These are phyloP conservation scores for Pythium plurisporium DNA, from an alignment of 352 stramenopile genomes.

Conservation along the genomic window DNA sequence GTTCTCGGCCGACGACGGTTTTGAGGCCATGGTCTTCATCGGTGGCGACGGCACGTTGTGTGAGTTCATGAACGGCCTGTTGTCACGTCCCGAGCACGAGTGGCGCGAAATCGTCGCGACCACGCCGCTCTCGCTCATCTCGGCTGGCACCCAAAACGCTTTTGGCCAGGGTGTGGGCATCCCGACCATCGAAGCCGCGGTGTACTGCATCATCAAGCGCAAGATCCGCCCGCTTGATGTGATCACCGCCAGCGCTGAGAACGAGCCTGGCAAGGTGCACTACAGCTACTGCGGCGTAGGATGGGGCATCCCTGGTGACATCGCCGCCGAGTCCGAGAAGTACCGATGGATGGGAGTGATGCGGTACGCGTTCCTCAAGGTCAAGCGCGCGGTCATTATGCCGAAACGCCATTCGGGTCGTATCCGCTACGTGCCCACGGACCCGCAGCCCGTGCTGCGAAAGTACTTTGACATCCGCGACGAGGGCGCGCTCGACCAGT, in stretches of 20 bases:
- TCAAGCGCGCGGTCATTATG: constrained; percentile 55
- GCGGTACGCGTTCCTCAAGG: constrained; percentile 74
- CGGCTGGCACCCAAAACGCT: constrained; percentile 77
- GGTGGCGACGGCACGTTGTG: constrained; percentile 71
- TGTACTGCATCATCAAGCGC: constrained; percentile 82
- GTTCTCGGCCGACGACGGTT: constrained; percentile 70
- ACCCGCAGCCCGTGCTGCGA: constrained; percentile 55
- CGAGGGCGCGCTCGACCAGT: constrained; percentile 70
- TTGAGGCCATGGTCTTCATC: constrained; percentile 78
- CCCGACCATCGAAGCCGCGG: constrained; percentile 52
- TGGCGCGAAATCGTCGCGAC: constrained; percentile 79
- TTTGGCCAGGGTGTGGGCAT: constrained; percentile 72
- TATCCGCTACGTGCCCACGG: constrained; percentile 63
- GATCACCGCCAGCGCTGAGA: constrained; percentile 52
- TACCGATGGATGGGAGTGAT: constrained; percentile 75
- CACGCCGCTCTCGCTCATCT: constrained; percentile 78
- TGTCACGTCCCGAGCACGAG: constrained; percentile 66
- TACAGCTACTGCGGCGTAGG: constrained; percentile 83
- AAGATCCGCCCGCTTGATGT: constrained; percentile 80
- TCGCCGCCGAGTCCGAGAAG: constrained; percentile 71
- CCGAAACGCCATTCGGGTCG: constrained; percentile 62
- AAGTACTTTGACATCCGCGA: constrained; percentile 77
- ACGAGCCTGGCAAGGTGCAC: constrained; percentile 60
- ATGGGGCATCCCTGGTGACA: constrained; percentile 72
- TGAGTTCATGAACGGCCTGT: constrained; percentile 81